Conservation (phyloP, 805 yeast species). For the Cyberlindnera mycetangii region DNA sequence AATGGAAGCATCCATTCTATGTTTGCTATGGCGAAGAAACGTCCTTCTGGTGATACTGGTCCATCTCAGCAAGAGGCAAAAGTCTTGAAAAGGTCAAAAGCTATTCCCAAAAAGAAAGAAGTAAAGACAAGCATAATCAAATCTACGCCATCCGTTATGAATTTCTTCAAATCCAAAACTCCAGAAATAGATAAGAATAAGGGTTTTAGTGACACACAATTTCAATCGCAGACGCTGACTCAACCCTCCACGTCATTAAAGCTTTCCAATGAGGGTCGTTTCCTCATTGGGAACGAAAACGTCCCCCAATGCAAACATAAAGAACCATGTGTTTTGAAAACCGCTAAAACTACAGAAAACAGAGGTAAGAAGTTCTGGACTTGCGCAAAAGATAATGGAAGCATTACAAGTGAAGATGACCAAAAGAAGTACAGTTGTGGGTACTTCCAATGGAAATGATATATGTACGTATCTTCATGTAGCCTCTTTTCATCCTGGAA, state of each 20-base stretch:
- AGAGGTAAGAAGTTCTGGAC: conserved; percentile 55
- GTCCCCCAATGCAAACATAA: conserved; percentile 49
- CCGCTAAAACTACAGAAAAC: conserved; percentile 41
- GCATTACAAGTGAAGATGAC: conserved; percentile 12
- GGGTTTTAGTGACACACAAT: too few species aligned
- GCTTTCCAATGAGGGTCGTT: conserved; percentile 20
- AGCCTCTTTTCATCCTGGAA: too few species aligned
- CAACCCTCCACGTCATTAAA: conserved; percentile 2
- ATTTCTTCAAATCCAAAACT: conserved; percentile 14
- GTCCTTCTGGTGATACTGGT: conserved; percentile 2
- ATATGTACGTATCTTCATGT: neutral
- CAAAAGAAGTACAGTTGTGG: conserved; percentile 43
- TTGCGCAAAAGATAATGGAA: conserved; percentile 39
- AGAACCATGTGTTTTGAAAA: conserved; percentile 42
- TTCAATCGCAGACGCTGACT: too few species aligned
- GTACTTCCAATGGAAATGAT: conserved; percentile 49
- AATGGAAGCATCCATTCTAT: conserved; percentile 34
- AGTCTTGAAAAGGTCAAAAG: conserved; percentile 2
- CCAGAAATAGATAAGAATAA: too few species aligned
- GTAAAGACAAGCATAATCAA: neutral
- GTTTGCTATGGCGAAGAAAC: conserved; percentile 30
- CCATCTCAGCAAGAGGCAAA: neutral
- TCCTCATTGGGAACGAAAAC: conserved; percentile 19
- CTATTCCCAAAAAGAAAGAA: conserved; percentile 14
- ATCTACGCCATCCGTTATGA: conserved; percentile 12